phyloP scores from a whole-genome alignment of 2,329 filamentous ascomycete genomes.

The Fonsecaea multimorphosa region DNA sequence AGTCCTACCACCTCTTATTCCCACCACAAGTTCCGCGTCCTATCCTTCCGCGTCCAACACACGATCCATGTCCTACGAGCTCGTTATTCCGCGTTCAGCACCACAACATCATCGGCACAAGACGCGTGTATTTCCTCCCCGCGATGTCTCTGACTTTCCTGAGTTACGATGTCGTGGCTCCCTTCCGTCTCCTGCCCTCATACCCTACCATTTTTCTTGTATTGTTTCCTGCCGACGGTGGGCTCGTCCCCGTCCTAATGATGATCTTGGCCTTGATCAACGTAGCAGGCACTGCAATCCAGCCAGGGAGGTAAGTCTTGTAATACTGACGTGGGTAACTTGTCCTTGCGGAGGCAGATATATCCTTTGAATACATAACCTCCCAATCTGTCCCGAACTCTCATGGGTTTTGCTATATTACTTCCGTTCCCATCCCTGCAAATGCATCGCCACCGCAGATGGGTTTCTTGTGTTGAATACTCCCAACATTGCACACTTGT shows the following conservation, averaged over 20 bases:
- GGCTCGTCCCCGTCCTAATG: slow-evolving; percentile 6
- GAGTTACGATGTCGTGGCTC: too few species aligned
- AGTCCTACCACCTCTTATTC: not conserved
- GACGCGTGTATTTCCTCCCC: not conserved
- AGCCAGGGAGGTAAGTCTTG: slow-evolving; percentile 3
- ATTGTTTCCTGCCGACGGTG: slow-evolving; percentile 5
- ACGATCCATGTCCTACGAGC: not conserved
- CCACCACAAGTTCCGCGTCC: slow-evolving; percentile 1
- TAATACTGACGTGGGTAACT: not conserved
- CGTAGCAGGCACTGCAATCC: not conserved
- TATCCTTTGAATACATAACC: slow-evolving; percentile 11
- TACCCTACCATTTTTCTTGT: not conserved
- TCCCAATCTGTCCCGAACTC: not conserved
- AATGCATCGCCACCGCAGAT: not conserved
- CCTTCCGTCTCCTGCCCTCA: not conserved
- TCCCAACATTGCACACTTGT: not conserved
- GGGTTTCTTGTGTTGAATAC: not conserved
- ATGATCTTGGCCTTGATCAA: not conserved
- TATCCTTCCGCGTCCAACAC: slow-evolving; percentile 7
- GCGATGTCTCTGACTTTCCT: not conserved
- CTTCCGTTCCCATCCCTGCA: not conserved
- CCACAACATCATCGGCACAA: not conserved
- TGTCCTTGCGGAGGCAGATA: slow-evolving; percentile 14
- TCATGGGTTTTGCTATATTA: not conserved
- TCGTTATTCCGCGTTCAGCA: slow-evolving; percentile 1